Percentiles rank a stretch among this genome's conserved stretches.
Evolutionary conservation across 441 rosid species (phyloP).

Genomic region (Capsella rubella): DNA sequence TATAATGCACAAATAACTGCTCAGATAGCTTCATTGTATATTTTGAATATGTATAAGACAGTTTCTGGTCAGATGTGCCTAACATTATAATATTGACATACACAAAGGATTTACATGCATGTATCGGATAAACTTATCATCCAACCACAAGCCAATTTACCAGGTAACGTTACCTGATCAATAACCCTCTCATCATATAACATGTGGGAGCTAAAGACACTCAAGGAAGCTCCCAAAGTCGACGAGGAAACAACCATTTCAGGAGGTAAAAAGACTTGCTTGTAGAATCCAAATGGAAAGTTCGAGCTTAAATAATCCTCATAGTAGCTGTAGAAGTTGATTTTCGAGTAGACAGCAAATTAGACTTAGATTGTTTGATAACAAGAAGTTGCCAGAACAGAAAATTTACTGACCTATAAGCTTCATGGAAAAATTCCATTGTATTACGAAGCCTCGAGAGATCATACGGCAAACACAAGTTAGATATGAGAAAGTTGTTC

Average conservation of each 20-base stretch:
- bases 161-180: constrained; percentile 73
- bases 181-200: constrained; percentile 90
- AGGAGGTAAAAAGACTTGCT: constrained; percentile 90
- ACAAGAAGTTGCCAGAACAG: constrained; percentile 17
- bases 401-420: constrained; percentile 69
- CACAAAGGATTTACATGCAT: neutral
- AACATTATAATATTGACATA: constrained; percentile 20
- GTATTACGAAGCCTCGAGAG: constrained; percentile 74
- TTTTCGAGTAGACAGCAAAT: constrained; percentile 39
- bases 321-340: constrained; percentile 71
- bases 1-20: constrained; percentile 11
- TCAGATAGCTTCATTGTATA: constrained; percentile 9
- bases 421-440: constrained; percentile 84
- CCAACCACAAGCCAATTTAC: constrained; percentile 12
- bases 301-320: constrained; percentile 89
- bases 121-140: neutral
- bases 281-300: constrained; percentile 94
- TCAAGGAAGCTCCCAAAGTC: constrained; percentile 84
- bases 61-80: constrained; percentile 7
- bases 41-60: constrained; percentile 5
- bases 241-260: constrained; percentile 83
- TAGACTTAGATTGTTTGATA: constrained; percentile 19
- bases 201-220: constrained; percentile 82
- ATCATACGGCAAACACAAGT: constrained; percentile 77
- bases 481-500: constrained; percentile 69